phyloP scores from a whole-genome alignment of 2,329 filamentous ascomycete species.

The Nannizzia gypsea region DNA sequence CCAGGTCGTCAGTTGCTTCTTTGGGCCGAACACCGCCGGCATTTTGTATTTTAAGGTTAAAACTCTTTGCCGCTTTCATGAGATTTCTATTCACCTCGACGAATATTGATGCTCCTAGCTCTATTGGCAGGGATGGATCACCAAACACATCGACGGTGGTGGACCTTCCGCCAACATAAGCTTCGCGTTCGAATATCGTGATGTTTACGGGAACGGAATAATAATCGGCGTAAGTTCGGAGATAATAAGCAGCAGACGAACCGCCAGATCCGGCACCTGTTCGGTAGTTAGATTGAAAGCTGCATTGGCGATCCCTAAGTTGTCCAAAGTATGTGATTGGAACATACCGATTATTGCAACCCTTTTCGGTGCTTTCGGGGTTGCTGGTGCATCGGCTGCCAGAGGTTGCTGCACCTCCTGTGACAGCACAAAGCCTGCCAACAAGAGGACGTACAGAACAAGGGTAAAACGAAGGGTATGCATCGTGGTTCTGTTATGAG shows the following conservation, averaged over 20 bases:
- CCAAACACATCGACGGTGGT: constrained; percentile 71
- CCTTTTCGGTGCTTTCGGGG: constrained; percentile 6
- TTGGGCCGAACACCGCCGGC: constrained; percentile 38
- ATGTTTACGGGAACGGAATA: constrained; percentile 57
- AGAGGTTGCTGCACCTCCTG: constrained; percentile 9
- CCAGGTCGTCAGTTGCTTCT: constrained; percentile 44
- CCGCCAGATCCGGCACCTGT: constrained; percentile 84
- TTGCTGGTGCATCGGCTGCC: neutral
- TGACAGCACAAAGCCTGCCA: constrained; percentile 7
- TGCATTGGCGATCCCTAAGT: neutral
- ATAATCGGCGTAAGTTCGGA: constrained; percentile 57
- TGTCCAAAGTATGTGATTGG: neutral
- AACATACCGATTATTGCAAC: constrained; percentile 13
- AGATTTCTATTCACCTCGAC: constrained; percentile 75
- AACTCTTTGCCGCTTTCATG: constrained; percentile 56
- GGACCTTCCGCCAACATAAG: constrained; percentile 70
- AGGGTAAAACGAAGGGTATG: neutral
- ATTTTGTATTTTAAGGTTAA: constrained; percentile 53
- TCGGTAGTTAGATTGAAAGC: neutral
- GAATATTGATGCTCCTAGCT: constrained; percentile 88
- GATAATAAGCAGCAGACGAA: constrained; percentile 72
- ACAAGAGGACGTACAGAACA: constrained; percentile 5
- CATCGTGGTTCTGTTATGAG: neutral
- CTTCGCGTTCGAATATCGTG: constrained; percentile 72
- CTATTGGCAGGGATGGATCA: constrained; percentile 56